Evolutionary conservation across 2,329 filamentous ascomycete genomes (phyloP), one percentile per base, ranked within the genome.

Genomic region (Epicoccum nigrum): DNA sequence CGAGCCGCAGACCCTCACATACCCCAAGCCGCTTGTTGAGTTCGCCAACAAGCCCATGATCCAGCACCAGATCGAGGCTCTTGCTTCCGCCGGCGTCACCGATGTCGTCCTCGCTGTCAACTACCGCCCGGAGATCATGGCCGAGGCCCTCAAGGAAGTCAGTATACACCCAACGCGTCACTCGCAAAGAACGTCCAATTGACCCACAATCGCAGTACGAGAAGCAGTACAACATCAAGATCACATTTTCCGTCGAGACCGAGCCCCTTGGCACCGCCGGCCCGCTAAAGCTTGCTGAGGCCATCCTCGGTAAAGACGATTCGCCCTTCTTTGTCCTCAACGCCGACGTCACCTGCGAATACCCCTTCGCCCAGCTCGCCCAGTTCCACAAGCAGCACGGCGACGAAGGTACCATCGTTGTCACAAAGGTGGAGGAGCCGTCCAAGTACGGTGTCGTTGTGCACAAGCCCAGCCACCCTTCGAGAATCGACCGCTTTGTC

Each of bases 31-130:
- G 62, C 84, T 99, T 64, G 94, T 99, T 71, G 93, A 99, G 80
- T 99, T 99, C 72, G 92, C 86, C 73, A 99, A 99, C 84, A 93
- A 94, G 80, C 94, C 92, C 74, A 99, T 99, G 93, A 97, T 99
- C 76, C 84, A 95, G 71, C 93, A 97, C 79, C 93, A 99, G 79
- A 90, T 99, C 68, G 92, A 97, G 80, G 92, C 91, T 62, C 84
- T 99, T 64, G 93, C 94, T 64, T 88, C 87, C 54, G 93, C 92
- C 52, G 93, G 93, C 74, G 94, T 97, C 61, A 97, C 91, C 57
- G 92, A 97, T 79, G 96, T 99, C 70, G 93, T 99, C 48, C 86
- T 99, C 51, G 93, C 94, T 56, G 94, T 99, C 77, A 99, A 99
- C 84, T 99, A 99, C 83, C 86, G 93, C 64, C 93, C 93, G 33